A percentile compares a stretch with the other conserved stretches of the same genome.
These are phyloP conservation scores for Babesia bigemina DNA, from an alignment of 169 alveolate genomes.

Conservation along the genomic window DNA sequence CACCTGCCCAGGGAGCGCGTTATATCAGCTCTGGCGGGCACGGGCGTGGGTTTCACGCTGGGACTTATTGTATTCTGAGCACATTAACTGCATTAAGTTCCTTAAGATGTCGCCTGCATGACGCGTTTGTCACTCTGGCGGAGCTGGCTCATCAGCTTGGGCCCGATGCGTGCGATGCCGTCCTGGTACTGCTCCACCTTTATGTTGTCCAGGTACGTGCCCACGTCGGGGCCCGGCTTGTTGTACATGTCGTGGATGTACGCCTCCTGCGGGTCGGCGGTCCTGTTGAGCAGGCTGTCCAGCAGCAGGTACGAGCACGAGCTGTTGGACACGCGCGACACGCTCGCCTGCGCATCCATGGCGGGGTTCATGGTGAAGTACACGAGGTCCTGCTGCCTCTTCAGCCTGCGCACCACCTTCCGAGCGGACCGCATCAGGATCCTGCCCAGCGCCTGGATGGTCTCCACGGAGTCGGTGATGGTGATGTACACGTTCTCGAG, in stretches of 20 bases:
- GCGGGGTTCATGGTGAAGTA: conserved; percentile 34
- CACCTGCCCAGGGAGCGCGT: conserved; percentile 6
- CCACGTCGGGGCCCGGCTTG: conserved; percentile 45
- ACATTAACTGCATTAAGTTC: background rate
- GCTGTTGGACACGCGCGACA: background rate
- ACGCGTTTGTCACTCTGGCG: background rate
- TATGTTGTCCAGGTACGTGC: conserved; percentile 59
- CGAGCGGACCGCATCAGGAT: background rate
- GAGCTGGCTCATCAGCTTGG: conserved; percentile 21
- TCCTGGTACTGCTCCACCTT: conserved; percentile 37
- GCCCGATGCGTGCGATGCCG: conserved; percentile 29
- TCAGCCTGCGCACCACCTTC: background rate
- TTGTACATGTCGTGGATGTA: conserved; percentile 61
- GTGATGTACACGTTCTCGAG: conserved; percentile 62
- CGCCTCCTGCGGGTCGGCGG: conserved; percentile 47
- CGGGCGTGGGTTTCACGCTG: conserved; percentile 13
- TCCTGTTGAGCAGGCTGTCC: conserved; percentile 40
- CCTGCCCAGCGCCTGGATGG: conserved; percentile 10
- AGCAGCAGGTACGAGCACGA: conserved; percentile 53
- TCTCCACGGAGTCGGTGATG: conserved; percentile 52
- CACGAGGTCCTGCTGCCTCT: conserved; percentile 39
- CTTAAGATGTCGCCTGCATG: too few relatives aligned
- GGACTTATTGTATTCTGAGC: conserved; percentile 16
- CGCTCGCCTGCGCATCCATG: background rate
- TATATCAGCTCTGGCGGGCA: conserved; percentile 17